Conservation (phyloP, 2,329 filamentous ascomycete genomes). For the Chaetothyriales sp. region DNA sequence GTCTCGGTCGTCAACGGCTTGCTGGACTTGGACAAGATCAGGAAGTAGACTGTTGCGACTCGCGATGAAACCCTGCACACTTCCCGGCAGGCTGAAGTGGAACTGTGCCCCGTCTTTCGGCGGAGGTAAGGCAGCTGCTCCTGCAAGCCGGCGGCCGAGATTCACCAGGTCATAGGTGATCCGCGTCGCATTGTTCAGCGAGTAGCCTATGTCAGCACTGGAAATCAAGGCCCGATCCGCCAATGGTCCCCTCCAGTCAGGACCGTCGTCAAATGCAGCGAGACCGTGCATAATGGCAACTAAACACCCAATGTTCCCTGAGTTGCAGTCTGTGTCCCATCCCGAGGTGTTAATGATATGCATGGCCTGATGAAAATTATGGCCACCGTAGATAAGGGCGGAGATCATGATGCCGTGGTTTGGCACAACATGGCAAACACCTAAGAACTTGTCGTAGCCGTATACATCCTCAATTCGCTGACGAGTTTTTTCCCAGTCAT, state of each 20-base stretch:
- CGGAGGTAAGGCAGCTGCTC: not conserved
- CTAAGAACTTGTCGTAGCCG: constrained; percentile 3
- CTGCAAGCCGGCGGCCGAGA: not conserved
- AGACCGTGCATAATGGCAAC: constrained; percentile 1
- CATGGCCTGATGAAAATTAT: constrained; percentile 2
- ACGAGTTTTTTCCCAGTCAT: constrained; percentile 2
- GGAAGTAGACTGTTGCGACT: not conserved
- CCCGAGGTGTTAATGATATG: constrained; percentile 3
- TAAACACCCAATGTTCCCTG: constrained; percentile 2
- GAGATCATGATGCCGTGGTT: constrained; percentile 4
- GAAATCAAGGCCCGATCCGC: constrained; percentile 2
- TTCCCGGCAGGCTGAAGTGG: constrained; percentile 2
- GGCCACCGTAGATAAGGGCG: constrained; percentile 1
- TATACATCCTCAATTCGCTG: constrained; percentile 1
- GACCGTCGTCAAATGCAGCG: not conserved
- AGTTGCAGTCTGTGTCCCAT: constrained; percentile 4
- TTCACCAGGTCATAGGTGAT: constrained; percentile 1
- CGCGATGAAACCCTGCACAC: constrained; percentile 2
- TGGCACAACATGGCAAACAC: constrained; percentile 3
- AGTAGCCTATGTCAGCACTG: constrained; percentile 1
- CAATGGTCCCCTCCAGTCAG: constrained; percentile 2
- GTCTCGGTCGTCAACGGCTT: not conserved
- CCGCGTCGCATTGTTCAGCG: constrained; percentile 2
- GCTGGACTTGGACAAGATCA: not conserved
- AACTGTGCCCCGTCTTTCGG: not conserved